Evolutionary conservation across 2,329 filamentous ascomycete species (phyloP), one percentile per base, ranked within the genome.

Genomic region (Sarocladium strictum): DNA sequence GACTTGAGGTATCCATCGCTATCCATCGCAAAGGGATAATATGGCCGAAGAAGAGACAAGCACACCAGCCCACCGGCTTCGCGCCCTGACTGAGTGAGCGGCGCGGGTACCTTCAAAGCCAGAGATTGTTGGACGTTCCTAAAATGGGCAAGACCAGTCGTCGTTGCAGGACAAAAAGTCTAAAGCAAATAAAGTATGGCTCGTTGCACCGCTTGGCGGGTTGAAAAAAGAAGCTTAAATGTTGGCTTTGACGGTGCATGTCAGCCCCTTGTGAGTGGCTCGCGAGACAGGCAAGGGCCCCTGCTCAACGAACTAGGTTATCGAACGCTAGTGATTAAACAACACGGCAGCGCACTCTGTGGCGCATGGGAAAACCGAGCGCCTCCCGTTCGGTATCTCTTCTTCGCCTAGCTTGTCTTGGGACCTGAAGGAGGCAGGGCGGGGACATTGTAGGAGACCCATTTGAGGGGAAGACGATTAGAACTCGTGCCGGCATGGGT

Each of bases 161-260:
- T 32, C 29, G 29, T 38, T 7, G 9, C 10, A 23, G 6, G 3
- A 3, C 3, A 21, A 43, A 43, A 23, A 23, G 17, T 21, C 43
- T 47, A 47, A 27, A n/a, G 43, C 6, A 47, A 17, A 23, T 47
- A 47, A 27, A 47, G 43, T 27, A 26, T 47, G 43, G 43, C 12
- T 24, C 43, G 43, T 24, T 29, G 43, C 24, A 47, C 14, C 23
- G 43, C 43, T 47, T 47, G 43, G 43, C 43, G n/a, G 23, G 43
- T 47, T 47, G 43, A 11, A 47, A 43, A 43, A 47, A 47, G 43
- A 47, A 47, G 43, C 43, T 47, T 47, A 47, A 27, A 12, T 47
- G 7, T 47, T 47, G 15, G 29, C 23, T 26, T 47, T 29, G 40
- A 43, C 40, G 40, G 40, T 24, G 40, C 40, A 43, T 4, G 15